A percentile compares a stretch with the other conserved stretches of the same genome.
These are phyloP conservation scores for Purpureocillium lavendulum DNA, from an alignment of 2,329 filamentous ascomycete species.

Conservation along the genomic window DNA sequence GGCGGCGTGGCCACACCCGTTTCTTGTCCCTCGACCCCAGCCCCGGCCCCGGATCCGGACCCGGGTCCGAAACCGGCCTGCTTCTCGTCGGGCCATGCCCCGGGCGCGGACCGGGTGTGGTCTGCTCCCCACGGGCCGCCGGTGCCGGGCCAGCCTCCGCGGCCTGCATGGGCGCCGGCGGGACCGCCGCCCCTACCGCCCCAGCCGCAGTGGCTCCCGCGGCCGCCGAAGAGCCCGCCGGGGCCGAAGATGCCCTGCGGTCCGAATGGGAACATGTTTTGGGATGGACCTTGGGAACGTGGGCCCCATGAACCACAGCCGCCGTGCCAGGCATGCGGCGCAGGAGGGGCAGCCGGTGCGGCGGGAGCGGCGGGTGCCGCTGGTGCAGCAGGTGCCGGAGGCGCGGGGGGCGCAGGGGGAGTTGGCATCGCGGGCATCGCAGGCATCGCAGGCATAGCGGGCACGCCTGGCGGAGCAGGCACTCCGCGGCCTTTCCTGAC, in stretches of 20 bases:
- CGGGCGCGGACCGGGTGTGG: slow-evolving; percentile 12
- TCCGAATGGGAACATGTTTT: too few relatives aligned
- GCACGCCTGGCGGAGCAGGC: background rate
- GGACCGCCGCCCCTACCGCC: background rate
- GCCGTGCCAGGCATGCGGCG: background rate
- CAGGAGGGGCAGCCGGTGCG: background rate
- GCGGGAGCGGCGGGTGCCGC: background rate
- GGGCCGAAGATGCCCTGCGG: background rate
- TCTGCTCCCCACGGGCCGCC: background rate
- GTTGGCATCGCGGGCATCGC: slow-evolving; percentile 3
- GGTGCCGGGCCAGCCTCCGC: too few relatives aligned
- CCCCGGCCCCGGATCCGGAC: too few relatives aligned
- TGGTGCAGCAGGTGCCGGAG: slow-evolving; percentile 2
- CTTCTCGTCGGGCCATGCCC: slow-evolving; percentile 24
- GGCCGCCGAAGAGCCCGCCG: background rate
- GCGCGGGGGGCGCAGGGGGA: background rate
- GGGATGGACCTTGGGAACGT: too few relatives aligned
- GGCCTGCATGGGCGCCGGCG: too few relatives aligned
- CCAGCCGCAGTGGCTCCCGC: background rate
- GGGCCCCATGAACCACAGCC: too few relatives aligned
- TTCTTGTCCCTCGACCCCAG: slow-evolving; percentile 5
- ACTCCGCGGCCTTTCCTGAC: slow-evolving; percentile 13
- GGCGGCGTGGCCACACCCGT: slow-evolving; percentile 5
- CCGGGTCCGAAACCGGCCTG: slow-evolving; percentile 6
- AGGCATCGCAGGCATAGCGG: background rate